phyloP scores from a whole-genome alignment of 169 alveolate species.

The Cryptosporidium parvum region DNA sequence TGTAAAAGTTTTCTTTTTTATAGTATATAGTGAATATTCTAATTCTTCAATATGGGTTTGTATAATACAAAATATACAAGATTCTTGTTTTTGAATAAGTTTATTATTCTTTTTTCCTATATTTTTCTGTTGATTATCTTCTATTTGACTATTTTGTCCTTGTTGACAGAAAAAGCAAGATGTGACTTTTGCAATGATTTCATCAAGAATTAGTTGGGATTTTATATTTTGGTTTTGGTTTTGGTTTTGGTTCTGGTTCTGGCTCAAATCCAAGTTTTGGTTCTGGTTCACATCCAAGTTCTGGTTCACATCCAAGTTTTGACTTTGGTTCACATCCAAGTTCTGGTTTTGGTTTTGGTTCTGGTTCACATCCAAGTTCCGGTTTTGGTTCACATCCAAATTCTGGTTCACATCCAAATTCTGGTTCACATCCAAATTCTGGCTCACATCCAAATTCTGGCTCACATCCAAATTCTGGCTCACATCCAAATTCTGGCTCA shows the following conservation, averaged over 20 bases:
- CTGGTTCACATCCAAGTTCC: too few species aligned
- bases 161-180: constrained; percentile 27
- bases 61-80: constrained; percentile 18
- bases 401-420: neutral
- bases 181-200: constrained; percentile 35
- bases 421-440: neutral
- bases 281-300: neutral
- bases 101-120: neutral
- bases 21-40: constrained; percentile 47
- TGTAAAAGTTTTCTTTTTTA: constrained; percentile 5
- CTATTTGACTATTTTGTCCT: neutral
- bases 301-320: neutral
- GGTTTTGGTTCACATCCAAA: too few species aligned
- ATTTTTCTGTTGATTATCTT: neutral
- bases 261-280: neutral
- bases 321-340: too few species aligned
- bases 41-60: constrained; percentile 39
- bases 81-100: neutral
- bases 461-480: too few species aligned
- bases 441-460: neutral
- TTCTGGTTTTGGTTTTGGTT: neutral
- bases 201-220: constrained; percentile 1
- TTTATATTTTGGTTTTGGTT: neutral
- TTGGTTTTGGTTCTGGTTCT: neutral
- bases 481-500: neutral